Evolutionary conservation across 345 rosid genomes (phyloP), one percentile per base, ranked within the genome.

Genomic region (Orychophragmus violaceus): DNA sequence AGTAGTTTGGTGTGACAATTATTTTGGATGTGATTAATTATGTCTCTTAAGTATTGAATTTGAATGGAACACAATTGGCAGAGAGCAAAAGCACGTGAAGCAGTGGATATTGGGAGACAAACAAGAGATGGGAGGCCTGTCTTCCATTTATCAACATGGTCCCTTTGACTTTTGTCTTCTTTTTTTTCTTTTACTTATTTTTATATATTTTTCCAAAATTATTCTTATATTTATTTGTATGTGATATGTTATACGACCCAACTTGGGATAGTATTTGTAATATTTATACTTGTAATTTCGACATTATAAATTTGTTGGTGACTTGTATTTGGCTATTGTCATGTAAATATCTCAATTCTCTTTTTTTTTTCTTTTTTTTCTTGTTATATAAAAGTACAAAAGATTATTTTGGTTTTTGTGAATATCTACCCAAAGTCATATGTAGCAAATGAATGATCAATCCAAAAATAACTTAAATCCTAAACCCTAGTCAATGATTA

Each of bases 21-120:
- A 62, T 37, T 13, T 3, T 44, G 22, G 19, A 36, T 58, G 36
- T 49, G 66, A 50, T 46, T 64, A 58, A 17, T n/a, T n/a, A 53
- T 14, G 3, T 46, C 51, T 21, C 27, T n/a, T 9, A 11, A 50
- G 14, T 46, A 17, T 5, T 48, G 61, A 24, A 14, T 25, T 18
- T 61, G 5, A 44, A 53, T 17, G 35, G 48, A 57, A 46, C 33
- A 58, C 52, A 45, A 23, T 44, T 3, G 44, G 49, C 67, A 88
- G 87, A 84, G 77, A 69, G 86, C 78, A 68, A 85, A 81, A 76
- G 87, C 82, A 69, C 66, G 77, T 55, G 86, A 85, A 64, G 82
- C 84, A 55, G 82, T 81, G 41, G 87, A 77, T 71, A 42, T 83
- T 67, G 87, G 83, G 73, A 46, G 52, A 46, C 52, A 46, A 46